Evolutionary conservation across 768 basidiomycete species (phyloP), one percentile per base, ranked within the genome.

Genomic region (Saitozyma podzolica): DNA sequence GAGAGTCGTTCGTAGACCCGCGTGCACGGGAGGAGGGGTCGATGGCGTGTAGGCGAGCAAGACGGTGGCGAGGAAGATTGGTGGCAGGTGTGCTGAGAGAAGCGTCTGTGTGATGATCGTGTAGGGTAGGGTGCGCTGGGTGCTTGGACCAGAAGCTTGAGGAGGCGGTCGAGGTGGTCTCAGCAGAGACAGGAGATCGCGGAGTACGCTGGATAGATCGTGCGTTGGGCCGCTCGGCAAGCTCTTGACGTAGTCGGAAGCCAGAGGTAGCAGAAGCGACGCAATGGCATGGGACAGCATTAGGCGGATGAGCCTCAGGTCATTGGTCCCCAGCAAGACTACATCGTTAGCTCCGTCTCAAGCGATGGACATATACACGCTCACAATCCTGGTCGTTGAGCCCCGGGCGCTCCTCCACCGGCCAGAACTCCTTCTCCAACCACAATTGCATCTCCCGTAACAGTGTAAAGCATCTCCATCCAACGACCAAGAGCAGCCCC

Each of bases 291-390:
- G 64, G 1, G 62, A 51, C 10, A 64, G n/a, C 42, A 72, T 51
- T 0, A 64, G 56, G 6, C 65, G 55, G 11, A 72, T 56, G 17
- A 72, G 53, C 45, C 70, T 56, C 11, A 68, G 50, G 48, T 72
- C 70, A 19, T 67, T 66, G 13, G 70, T 72, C 19, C 70, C 70
- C 10, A 72, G 64, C 11, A 72, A 48, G 50, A 72, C 70, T 72
- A 48, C 5, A 42, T 16, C 9, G n/a, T 56, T n/a, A 59, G 63
- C 57, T 47, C 13, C 41, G 8, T 40, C 14, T 9, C 49, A 29
- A 49, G 40, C 19, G 45, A 47, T 19, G 45, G n/a, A 29, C 17
- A n/a, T 6, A 1, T 10, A 37, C 20, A 6, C 6, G 56, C 69
- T 48, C 52, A 66, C 69, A 71, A 47, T 70, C 66, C 40, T 59